Evolutionary conservation across 2,329 filamentous ascomycete genomes (phyloP).

Genomic region (Curvularia sp.): DNA sequence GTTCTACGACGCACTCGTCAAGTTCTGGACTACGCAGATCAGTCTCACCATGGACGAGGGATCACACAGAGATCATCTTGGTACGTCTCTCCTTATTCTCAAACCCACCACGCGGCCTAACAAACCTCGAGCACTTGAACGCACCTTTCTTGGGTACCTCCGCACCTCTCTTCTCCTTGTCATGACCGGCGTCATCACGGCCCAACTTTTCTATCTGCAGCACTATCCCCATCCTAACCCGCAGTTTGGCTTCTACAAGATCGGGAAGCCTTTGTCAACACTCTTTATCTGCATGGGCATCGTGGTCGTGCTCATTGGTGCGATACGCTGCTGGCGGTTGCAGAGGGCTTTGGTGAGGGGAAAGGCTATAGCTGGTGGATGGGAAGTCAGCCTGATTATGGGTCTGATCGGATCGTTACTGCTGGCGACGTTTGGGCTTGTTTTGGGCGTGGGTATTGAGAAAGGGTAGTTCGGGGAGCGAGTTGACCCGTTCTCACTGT

Average conservation of each 20-base stretch:
- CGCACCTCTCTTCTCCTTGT: slow-evolving; percentile 73
- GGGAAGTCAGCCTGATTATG: slow-evolving; percentile 63
- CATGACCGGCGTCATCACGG: slow-evolving; percentile 69
- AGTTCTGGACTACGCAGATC: slow-evolving; percentile 60
- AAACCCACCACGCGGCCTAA: background rate
- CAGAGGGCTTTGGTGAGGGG: slow-evolving; percentile 66
- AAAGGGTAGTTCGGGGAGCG: slow-evolving; percentile 17
- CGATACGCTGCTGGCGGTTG: slow-evolving; percentile 66
- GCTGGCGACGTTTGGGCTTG: slow-evolving; percentile 26
- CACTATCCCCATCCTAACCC: slow-evolving; percentile 53
- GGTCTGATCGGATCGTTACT: slow-evolving; percentile 50
- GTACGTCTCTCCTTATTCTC: slow-evolving; percentile 46
- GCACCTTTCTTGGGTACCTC: slow-evolving; percentile 76
- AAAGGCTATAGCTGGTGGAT: slow-evolving; percentile 64
- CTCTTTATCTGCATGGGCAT: slow-evolving; percentile 59
- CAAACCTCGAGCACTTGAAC: slow-evolving; percentile 67
- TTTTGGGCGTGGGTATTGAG: slow-evolving; percentile 29
- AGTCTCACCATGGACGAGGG: slow-evolving; percentile 59
- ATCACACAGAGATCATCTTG: slow-evolving; percentile 63
- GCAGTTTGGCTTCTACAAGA: slow-evolving; percentile 64
- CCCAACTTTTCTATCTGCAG: slow-evolving; percentile 71
- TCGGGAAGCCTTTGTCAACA: slow-evolving; percentile 66
- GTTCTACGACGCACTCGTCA: slow-evolving; percentile 50
- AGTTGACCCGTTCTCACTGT: background rate
- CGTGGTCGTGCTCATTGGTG: slow-evolving; percentile 60